Evolutionary conservation across 2,329 filamentous ascomycete genomes (phyloP).

Genomic region (Penicillium sp.): DNA sequence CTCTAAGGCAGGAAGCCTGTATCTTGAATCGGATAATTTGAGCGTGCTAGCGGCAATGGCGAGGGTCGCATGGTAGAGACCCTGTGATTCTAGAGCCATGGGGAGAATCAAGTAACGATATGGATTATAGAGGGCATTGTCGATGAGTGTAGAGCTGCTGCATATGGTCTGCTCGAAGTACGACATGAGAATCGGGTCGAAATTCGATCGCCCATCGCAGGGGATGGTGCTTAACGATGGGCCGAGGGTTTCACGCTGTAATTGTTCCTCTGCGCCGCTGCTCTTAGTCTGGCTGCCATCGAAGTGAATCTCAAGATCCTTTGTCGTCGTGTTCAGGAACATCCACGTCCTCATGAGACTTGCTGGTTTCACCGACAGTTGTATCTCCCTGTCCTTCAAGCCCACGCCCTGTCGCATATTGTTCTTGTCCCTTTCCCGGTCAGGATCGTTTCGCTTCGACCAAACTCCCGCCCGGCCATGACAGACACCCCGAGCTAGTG

Average conservation of each 20-base stretch:
- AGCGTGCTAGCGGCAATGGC: constrained; percentile 33
- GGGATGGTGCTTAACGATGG: constrained; percentile 10
- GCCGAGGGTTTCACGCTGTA: neutral
- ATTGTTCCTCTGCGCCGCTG: neutral
- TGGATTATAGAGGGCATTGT: constrained; percentile 32
- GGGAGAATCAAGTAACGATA: constrained; percentile 34
- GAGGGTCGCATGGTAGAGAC: constrained; percentile 32
- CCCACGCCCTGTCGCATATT: neutral
- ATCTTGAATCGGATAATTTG: constrained; percentile 23
- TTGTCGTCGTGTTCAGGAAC: constrained; percentile 17
- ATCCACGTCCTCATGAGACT: constrained; percentile 9
- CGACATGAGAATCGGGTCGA: constrained; percentile 26
- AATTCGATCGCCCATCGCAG: constrained; percentile 3
- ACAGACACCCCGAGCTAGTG: constrained; percentile 28
- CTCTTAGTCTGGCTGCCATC: neutral
- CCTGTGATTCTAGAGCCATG: constrained; percentile 32
- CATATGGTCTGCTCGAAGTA: constrained; percentile 33
- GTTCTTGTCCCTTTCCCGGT: neutral
- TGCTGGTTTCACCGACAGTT: neutral
- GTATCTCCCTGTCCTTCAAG: neutral
- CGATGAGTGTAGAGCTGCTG: constrained; percentile 32
- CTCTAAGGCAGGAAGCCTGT: constrained; percentile 27
- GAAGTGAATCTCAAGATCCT: constrained; percentile 18
- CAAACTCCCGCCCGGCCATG: constrained; percentile 32
- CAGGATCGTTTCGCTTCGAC: constrained; percentile 21